Evolutionary conservation across 352 stramenopile genomes (phyloP), one percentile per base, ranked within the genome.

Genomic region (Thalassiosira oceanica): DNA sequence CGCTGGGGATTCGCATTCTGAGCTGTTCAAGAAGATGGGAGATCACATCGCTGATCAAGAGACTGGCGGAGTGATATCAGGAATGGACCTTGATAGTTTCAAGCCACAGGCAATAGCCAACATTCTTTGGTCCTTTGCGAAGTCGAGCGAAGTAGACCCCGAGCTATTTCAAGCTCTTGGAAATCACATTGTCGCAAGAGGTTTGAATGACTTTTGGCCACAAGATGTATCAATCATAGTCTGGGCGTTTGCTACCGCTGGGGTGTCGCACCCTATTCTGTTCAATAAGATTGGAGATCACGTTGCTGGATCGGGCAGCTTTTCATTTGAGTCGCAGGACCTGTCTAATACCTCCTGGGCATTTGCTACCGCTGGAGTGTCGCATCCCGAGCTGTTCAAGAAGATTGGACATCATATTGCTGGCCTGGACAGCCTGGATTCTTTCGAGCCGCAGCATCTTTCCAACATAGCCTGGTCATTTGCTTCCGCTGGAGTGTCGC

Each of bases 281-380:
- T 55, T 55, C 24, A n/a, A n/a, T 13, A 37, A 16, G 26, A 20
- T 55, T 7, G 46, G 23, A 26, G 46, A 43, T 18, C 26, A 43
- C 27, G 46, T 55, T 8, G 18, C 24, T 16, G 46, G 13, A 20
- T 13, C 8, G 0, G 2, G 24, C 13, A 16, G 42, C 24, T 20
- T 55, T n/a, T 16, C 15, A 29, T 42, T 55, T 29, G 11, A 41
- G 24, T 29, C 46, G 2, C 18, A 41, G 18, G 46, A 55, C 10
- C 21, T 77, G 33, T 46, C 60, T 21, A 71, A 66, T 16, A 54
- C 62, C 20, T 46, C 39, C 13, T 77, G 66, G 66, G 61, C 66
- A 0, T 73, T 56, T 53, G 60, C 66, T 0, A 77, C 61, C 7
- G 44, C 58, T 11, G 36, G 54, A 44, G 58, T 63, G 39, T 15